These are phyloP conservation scores for Polytrichum commune DNA, from an alignment of 225 moss, liverwort and hornwort genomes.

Conservation along the genomic window DNA sequence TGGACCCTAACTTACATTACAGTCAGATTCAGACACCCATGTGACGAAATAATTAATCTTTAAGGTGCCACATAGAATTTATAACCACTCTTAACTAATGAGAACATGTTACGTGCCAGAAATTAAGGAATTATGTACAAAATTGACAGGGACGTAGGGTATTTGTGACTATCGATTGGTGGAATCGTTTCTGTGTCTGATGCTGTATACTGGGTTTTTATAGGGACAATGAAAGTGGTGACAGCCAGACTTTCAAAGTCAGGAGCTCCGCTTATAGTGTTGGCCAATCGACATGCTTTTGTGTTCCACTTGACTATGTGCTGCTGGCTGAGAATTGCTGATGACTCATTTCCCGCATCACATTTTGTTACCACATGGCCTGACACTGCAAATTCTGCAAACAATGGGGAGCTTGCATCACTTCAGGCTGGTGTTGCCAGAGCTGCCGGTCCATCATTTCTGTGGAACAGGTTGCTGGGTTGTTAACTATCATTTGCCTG, in stretches of 20 bases:
- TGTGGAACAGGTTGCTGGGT: constrained; percentile 52
- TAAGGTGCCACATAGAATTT: too few species aligned
- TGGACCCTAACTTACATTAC: too few species aligned
- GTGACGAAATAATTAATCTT: too few species aligned
- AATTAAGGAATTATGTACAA: too few species aligned
- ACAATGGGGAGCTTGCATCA: constrained; percentile 57
- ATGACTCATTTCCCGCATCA: constrained; percentile 77
- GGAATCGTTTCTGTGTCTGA: too few species aligned
- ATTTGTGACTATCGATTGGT: too few species aligned
- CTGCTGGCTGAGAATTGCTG: constrained; percentile 92
- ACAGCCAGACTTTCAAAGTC: constrained; percentile 82
- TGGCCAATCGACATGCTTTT: constrained; percentile 88
- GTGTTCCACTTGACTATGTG: constrained; percentile 84
- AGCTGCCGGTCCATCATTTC: constrained; percentile 55
- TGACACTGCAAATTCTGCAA: constrained; percentile 37
- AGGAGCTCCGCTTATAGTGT: constrained; percentile 83
- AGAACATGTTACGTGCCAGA: too few species aligned
- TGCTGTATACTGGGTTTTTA: neutral
- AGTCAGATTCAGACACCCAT: too few species aligned
- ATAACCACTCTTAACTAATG: too few species aligned
- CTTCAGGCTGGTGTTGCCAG: constrained; percentile 63
- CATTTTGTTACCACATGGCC: constrained; percentile 66
- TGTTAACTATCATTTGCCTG: neutral
- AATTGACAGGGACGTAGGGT: too few species aligned
- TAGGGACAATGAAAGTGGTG: constrained; percentile 70